These are phyloP conservation scores for Exserohilum rostratum DNA, from an alignment of 2,329 filamentous ascomycete genomes.

Conservation along the genomic window DNA sequence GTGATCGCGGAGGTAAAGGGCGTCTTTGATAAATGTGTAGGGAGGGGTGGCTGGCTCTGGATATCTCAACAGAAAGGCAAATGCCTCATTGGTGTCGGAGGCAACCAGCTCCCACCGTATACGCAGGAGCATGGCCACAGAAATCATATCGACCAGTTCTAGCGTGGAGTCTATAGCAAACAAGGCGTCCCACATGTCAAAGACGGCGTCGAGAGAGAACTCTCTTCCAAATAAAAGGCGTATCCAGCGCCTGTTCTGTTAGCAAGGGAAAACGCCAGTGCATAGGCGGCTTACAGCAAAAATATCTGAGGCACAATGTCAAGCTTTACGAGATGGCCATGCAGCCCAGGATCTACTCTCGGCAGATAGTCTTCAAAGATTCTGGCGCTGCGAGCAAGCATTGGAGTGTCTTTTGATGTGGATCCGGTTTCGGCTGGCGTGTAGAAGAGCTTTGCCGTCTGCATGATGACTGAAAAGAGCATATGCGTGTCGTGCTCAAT, in stretches of 20 bases:
- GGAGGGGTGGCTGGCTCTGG: conserved; percentile 71
- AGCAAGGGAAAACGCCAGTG: conserved; percentile 12
- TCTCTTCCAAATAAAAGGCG: conserved; percentile 91
- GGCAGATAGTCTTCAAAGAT: conserved; percentile 85
- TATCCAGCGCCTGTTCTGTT: conserved; percentile 77
- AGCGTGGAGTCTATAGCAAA: conserved; percentile 84
- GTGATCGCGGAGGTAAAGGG: conserved; percentile 73
- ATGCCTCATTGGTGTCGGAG: conserved; percentile 83
- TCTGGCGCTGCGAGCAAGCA: conserved; percentile 82
- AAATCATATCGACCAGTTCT: conserved; percentile 86
- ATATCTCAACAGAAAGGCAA: conserved; percentile 84
- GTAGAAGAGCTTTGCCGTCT: conserved; percentile 84
- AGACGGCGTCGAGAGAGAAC: conserved; percentile 83
- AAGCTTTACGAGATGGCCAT: conserved; percentile 77
- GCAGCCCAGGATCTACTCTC: conserved; percentile 81
- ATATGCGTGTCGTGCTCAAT: conserved; percentile 91
- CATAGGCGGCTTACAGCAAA: conserved; percentile 69
- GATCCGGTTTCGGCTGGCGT: conserved; percentile 62
- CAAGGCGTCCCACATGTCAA: conserved; percentile 87
- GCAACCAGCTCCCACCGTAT: conserved; percentile 88
- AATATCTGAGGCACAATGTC: conserved; percentile 97
- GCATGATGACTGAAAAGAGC: conserved; percentile 86
- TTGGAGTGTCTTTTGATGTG: conserved; percentile 62
- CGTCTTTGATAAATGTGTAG: conserved; percentile 84
- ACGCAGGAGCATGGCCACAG: conserved; percentile 88